Evolutionary conservation across 2,329 filamentous ascomycete species (phyloP).

Genomic region (Lomentospora prolificans): DNA sequence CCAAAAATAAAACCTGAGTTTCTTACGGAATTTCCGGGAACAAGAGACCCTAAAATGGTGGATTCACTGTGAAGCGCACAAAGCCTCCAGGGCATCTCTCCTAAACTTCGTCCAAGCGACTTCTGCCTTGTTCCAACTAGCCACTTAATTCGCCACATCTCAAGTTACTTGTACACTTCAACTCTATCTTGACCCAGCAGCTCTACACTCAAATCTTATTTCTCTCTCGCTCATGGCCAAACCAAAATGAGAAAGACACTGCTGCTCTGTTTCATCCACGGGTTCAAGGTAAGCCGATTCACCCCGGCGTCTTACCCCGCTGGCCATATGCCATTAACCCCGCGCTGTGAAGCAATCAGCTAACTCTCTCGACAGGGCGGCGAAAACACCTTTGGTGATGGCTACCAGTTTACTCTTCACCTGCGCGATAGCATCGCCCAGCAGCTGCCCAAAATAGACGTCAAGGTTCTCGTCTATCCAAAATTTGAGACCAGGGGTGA

Average conservation of each 20-base stretch:
- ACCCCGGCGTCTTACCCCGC: background rate
- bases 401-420: conserved; percentile 60
- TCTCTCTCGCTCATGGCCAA: background rate
- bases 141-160: background rate
- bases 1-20: too few relatives aligned
- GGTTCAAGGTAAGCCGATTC: conserved; percentile 57
- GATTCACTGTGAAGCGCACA: too few relatives aligned
- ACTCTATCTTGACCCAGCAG: background rate
- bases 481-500: conserved; percentile 76
- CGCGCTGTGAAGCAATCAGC: background rate
- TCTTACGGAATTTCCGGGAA: too few relatives aligned
- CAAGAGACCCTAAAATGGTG: too few relatives aligned
- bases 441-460: conserved; percentile 58
- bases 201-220: background rate
- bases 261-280: conserved; percentile 75
- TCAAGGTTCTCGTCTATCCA: conserved; percentile 64
- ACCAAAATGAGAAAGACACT: conserved; percentile 62
- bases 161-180: background rate
- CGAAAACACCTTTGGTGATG: conserved; percentile 64
- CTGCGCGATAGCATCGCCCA: conserved; percentile 54
- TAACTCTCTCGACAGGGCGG: conserved; percentile 44
- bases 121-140: background rate
- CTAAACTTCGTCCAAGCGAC: background rate
- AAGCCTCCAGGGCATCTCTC: too few relatives aligned
- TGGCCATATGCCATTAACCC: background rate